Evolutionary conservation across 306 rosid species (phyloP).

Genomic region (Boehmeria nivea): DNA sequence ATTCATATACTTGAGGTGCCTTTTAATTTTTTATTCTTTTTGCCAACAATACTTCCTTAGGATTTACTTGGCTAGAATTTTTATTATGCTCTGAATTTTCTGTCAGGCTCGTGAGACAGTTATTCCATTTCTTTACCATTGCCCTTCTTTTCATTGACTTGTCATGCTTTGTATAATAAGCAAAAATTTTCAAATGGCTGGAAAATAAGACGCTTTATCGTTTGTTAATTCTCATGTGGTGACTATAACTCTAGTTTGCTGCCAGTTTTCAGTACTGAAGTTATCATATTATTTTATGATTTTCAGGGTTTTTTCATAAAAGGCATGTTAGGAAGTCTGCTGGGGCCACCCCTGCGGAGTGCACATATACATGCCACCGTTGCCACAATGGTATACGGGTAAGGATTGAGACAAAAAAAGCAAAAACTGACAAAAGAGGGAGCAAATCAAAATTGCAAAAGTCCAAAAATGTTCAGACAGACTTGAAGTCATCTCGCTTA

Average conservation of each 20-base stretch:
- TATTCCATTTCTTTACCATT: too few relatives aligned
- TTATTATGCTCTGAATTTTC: too few relatives aligned
- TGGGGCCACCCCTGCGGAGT: conserved; percentile 37
- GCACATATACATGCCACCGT: conserved; percentile 59
- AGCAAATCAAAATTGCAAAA: conserved; percentile 40
- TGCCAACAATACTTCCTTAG: background rate
- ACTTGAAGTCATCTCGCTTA: conserved; percentile 38
- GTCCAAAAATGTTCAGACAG: conserved; percentile 35
- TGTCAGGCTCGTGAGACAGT: too few relatives aligned
- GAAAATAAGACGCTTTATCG: too few relatives aligned
- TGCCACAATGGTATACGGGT: conserved; percentile 47
- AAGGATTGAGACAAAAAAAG: conserved; percentile 42
- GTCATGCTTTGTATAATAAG: too few relatives aligned
- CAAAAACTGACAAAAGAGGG: conserved; percentile 36
- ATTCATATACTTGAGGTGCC: background rate
- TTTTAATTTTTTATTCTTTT: background rate
- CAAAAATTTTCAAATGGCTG: too few relatives aligned
- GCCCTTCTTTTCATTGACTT: too few relatives aligned
- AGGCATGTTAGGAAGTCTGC: conserved; percentile 69
- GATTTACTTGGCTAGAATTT: too few relatives aligned
- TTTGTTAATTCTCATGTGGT: too few relatives aligned
- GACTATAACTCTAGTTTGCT: background rate
- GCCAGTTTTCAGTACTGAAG: background rate
- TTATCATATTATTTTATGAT: conserved; percentile 12
- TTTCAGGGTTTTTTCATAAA: conserved; percentile 82